Conservation (phyloP, 1,284 basidiomycete species). For the Serendipita sp. region DNA sequence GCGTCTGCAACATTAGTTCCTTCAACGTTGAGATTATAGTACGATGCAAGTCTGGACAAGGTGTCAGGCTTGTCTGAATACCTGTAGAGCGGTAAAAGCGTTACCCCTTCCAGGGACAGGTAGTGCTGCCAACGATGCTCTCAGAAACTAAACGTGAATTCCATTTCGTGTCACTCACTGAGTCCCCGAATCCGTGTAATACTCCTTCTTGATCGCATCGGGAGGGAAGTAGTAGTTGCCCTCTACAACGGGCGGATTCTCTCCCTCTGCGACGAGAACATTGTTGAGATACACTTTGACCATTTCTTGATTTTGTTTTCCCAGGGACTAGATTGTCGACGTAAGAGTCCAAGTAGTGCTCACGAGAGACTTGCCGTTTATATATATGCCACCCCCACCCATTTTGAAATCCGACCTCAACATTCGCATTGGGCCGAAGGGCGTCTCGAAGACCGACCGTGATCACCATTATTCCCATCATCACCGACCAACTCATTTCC, state of each 20-base stretch:
- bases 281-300: not conserved
- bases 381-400: not conserved
- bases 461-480: not conserved
- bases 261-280: not conserved
- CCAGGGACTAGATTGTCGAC: not conserved
- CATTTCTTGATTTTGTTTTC: not conserved
- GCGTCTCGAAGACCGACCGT: not conserved
- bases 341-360: not conserved
- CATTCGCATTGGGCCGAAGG: too few species aligned
- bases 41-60: constrained; percentile 37
- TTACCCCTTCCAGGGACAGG: constrained; percentile 56
- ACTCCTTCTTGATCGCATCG: constrained; percentile 25
- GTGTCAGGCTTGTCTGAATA: constrained; percentile 8
- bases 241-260: constrained; percentile 29
- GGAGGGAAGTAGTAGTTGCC: constrained; percentile 58
- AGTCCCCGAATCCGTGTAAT: constrained; percentile 36
- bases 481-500: not conserved
- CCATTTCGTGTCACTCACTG: constrained; percentile 24
- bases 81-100: constrained; percentile 12
- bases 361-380: not conserved
- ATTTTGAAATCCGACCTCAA: too few species aligned
- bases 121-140: constrained; percentile 24
- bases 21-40: constrained; percentile 39
- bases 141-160: constrained; percentile 1
- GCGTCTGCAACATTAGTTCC: constrained; percentile 37